phyloP scores from a whole-genome alignment of 768 basidiomycete species.

The Lactarius deliciosus region DNA sequence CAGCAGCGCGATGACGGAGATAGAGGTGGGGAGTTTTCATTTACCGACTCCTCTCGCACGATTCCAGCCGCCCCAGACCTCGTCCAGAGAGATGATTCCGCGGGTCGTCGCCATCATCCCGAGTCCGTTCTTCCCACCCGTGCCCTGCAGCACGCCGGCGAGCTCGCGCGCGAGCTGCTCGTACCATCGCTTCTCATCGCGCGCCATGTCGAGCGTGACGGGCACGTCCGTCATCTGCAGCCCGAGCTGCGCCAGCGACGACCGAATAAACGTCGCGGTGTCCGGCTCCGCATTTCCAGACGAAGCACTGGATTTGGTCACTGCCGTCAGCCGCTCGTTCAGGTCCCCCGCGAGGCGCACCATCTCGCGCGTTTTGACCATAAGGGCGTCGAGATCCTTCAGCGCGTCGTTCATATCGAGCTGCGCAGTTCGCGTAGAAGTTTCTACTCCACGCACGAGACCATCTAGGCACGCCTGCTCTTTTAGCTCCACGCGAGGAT shows the following conservation, averaged over 20 bases:
- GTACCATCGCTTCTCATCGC: constrained; percentile 76
- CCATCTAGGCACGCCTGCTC: constrained; percentile 53
- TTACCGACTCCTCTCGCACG: constrained; percentile 87
- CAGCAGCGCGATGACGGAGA: neutral
- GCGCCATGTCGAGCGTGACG: constrained; percentile 85
- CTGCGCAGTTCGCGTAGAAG: constrained; percentile 59
- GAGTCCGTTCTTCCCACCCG: constrained; percentile 38
- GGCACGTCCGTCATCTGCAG: constrained; percentile 75
- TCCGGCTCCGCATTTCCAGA: constrained; percentile 57
- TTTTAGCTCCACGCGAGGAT: neutral
- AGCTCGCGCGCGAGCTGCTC: constrained; percentile 84
- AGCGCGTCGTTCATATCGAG: constrained; percentile 73
- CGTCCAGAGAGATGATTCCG: constrained; percentile 84
- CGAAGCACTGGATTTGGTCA: constrained; percentile 29
- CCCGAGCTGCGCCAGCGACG: constrained; percentile 87
- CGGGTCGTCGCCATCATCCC: constrained; percentile 75
- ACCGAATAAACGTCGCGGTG: constrained; percentile 83
- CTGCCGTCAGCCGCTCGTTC: constrained; percentile 69
- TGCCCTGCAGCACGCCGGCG: constrained; percentile 62
- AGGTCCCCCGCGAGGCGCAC: constrained; percentile 86
- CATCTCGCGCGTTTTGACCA: constrained; percentile 91
- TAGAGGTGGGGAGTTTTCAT: constrained; percentile 31
- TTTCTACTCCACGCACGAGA: constrained; percentile 74
- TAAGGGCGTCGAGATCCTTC: constrained; percentile 84
- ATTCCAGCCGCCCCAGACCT: constrained; percentile 96